Evolutionary conservation across 805 yeast genomes (phyloP).

Genomic region (Kluyveromyces lactis): DNA sequence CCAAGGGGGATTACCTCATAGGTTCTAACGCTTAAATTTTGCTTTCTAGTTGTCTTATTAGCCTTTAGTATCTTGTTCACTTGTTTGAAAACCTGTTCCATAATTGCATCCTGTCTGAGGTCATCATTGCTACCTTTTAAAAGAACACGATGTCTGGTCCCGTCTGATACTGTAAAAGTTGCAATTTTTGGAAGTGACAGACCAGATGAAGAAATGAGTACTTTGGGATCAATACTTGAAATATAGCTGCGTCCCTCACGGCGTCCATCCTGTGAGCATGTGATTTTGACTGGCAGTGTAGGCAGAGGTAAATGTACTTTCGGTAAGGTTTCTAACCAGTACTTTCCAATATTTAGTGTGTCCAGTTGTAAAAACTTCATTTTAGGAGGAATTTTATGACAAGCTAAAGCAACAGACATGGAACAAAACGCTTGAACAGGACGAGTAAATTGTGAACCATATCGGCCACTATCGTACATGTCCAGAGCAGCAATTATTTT

Average conservation of each 20-base stretch:
- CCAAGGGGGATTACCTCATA: constrained; percentile 89
- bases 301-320: constrained; percentile 55
- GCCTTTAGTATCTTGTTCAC: constrained; percentile 58
- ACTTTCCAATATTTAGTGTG: constrained; percentile 36
- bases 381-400: constrained; percentile 25
- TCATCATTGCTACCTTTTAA: constrained; percentile 88
- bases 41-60: constrained; percentile 46
- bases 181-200: constrained; percentile 81
- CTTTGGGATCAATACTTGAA: constrained; percentile 32
- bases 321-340: constrained; percentile 52
- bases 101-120: constrained; percentile 88
- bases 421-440: constrained; percentile 46
- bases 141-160: constrained; percentile 48
- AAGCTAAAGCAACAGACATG: constrained; percentile 44
- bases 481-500: constrained; percentile 36
- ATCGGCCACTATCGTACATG: constrained; percentile 19
- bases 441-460: constrained; percentile 25
- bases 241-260: constrained; percentile 45
- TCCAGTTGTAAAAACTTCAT: constrained; percentile 17
- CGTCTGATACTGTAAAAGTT: constrained; percentile 46
- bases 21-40: constrained; percentile 63
- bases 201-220: constrained; percentile 72
- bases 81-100: constrained; percentile 93
- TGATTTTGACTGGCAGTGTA: constrained; percentile 39
- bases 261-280: constrained; percentile 33